Base-by-base conservation (phyloP, 2,329 filamentous ascomycete species). In the Lasiodiplodia citricola region DNA sequence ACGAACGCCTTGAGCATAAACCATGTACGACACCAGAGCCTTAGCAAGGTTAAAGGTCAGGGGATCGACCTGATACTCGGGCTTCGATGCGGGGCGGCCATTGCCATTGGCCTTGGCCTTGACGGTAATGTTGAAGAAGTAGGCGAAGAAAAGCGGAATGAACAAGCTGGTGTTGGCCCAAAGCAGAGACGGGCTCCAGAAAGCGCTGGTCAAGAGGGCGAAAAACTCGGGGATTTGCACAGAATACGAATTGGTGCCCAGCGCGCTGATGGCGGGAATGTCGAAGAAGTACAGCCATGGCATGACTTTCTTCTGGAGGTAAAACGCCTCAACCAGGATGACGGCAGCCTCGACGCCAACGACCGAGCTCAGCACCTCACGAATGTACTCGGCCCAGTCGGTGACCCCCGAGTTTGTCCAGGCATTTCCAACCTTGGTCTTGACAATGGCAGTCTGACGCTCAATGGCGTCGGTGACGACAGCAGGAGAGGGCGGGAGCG, bases 31-130 rank as follows among this genome's bases (percentile, higher is more conserved):
- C 69, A 94, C 80, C 67, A 98, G 78, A 0, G 91, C 94, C 84
- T 97, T 97, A 74, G 88, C 88, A 68, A 98, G 90, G 83, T 94
- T 97, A 82, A 96, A 99, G 25, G 91, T 92, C 76, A 98, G 83
- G 4, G 94, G 94, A 78, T 99, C 96, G 72, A 95, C 89, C 6
- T 85, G 82, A 72, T 90, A 89, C 71, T 88, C 86, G 23, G 78
- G 75, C 25, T 62, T 58, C 37, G 76, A 74, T 21, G 80, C 79
- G 13, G 21, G 4, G 28, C 28, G 28, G 28, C 28, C 28, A 28
- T 28, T 28, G 68, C 69, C 37, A 11, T 72, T 71, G 13, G 76
- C 75, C 71, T 83, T 82, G 54, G 70, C 67, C 70, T 79, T 78
- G 66, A 87, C 81, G 50, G 90, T 92, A 75, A 97, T 80, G 81